A percentile compares a stretch with the other conserved stretches of the same genome.
Evolutionary conservation across 2,329 filamentous ascomycete genomes (phyloP).

Genomic region (Capronia americana): DNA sequence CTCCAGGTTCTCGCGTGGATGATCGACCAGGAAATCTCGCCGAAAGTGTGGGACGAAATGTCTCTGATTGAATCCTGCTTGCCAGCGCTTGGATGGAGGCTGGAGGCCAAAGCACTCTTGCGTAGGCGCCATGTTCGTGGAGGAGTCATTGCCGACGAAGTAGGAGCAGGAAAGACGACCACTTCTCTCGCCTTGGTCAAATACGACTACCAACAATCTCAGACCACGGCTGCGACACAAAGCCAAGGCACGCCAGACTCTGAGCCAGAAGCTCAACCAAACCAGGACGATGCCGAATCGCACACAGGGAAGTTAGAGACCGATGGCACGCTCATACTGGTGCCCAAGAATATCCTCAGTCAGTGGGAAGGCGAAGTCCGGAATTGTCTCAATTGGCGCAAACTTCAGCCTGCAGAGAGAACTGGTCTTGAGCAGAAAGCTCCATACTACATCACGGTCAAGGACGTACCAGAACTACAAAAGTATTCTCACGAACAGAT

Average conservation of each 20-base stretch:
- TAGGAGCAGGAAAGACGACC: conserved; percentile 72
- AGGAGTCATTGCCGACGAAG: conserved; percentile 68
- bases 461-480: conserved; percentile 48
- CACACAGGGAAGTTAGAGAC: conserved; percentile 37
- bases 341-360: conserved; percentile 59
- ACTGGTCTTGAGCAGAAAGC: neutral
- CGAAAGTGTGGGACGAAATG: conserved; percentile 55
- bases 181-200: conserved; percentile 64
- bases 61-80: conserved; percentile 64
- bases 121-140: conserved; percentile 54
- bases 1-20: conserved; percentile 65
- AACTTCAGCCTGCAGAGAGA: neutral
- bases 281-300: neutral
- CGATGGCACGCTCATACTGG: conserved; percentile 66
- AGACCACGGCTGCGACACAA: neutral
- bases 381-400: conserved; percentile 46
- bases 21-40: conserved; percentile 58
- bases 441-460: conserved; percentile 55
- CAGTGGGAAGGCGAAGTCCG: conserved; percentile 66
- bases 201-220: conserved; percentile 36
- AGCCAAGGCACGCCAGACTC: neutral
- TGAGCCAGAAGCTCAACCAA: neutral
- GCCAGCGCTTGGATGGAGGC: conserved; percentile 60
- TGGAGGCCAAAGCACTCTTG: conserved; percentile 56
- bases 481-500: conserved; percentile 54